Conservation (phyloP, 345 rosid species). For the Boechera divaricarpa region DNA sequence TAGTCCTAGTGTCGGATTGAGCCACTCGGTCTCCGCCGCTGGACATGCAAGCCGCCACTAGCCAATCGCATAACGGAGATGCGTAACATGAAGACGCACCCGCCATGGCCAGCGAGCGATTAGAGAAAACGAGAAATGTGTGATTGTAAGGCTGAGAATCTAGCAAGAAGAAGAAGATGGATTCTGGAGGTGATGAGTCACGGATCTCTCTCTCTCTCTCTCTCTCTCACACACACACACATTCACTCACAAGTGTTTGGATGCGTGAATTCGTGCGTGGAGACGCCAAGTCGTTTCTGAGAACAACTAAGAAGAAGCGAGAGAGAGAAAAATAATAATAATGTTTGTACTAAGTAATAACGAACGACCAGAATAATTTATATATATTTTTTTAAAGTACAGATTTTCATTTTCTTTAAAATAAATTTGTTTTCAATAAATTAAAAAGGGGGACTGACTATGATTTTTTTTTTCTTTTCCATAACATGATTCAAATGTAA, state of each 20-base stretch:
- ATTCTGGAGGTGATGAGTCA: conserved; percentile 13
- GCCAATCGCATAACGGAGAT: conserved; percentile 27
- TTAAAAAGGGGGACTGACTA: too few species aligned
- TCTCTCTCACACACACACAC: background rate
- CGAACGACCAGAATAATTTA: background rate
- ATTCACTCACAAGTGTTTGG: conserved; percentile 13
- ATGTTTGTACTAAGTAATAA: background rate
- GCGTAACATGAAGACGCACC: conserved; percentile 33
- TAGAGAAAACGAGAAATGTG: conserved; percentile 1
- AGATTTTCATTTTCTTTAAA: too few species aligned
- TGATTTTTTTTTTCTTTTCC: too few species aligned
- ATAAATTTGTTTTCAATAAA: too few species aligned
- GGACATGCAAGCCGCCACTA: conserved; percentile 36
- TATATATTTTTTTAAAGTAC: background rate
- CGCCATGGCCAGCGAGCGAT: background rate
- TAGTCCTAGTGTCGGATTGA: background rate
- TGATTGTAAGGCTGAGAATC: conserved; percentile 21
- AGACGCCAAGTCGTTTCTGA: conserved; percentile 15
- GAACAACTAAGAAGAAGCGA: background rate
- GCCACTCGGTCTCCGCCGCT: background rate
- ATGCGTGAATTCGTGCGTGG: conserved; percentile 13
- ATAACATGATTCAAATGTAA: too few species aligned
- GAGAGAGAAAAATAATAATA: background rate
- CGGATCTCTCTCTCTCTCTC: conserved; percentile 16
- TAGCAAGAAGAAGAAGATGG: conserved; percentile 27